phyloP scores from a whole-genome alignment of 352 stramenopile species.

The Phytophthora melonis region DNA sequence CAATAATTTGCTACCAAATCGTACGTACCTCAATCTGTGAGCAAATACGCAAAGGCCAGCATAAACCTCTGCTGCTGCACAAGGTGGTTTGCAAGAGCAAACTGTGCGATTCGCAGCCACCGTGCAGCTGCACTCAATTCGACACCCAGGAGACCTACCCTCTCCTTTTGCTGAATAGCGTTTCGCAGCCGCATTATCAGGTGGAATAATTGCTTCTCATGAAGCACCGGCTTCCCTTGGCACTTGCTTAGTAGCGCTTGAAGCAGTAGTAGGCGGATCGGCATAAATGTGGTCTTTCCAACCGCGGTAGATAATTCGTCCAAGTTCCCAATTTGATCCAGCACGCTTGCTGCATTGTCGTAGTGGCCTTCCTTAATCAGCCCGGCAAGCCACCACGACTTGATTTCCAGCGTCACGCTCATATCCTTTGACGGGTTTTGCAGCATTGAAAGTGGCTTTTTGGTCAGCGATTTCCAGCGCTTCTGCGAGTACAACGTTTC shows the following conservation, averaged over 20 bases:
- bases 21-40: constrained; percentile 69
- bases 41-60: constrained; percentile 67
- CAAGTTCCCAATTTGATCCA: constrained; percentile 81
- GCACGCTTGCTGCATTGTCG: constrained; percentile 74
- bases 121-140: constrained; percentile 35
- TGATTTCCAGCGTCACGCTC: constrained; percentile 67
- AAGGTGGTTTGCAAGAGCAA: constrained; percentile 75
- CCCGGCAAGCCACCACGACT: constrained; percentile 84
- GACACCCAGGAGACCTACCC: constrained; percentile 43
- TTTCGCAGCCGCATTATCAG: constrained; percentile 51
- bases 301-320: constrained; percentile 41
- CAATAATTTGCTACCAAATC: neutral
- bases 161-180: constrained; percentile 41
- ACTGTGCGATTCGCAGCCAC: constrained; percentile 73
- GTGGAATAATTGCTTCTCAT: constrained; percentile 78
- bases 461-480: constrained; percentile 78
- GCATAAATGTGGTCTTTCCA: constrained; percentile 50
- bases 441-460: constrained; percentile 79
- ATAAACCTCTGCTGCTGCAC: constrained; percentile 79
- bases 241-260: constrained; percentile 78
- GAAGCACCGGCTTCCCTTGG: constrained; percentile 58
- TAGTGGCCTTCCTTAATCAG: constrained; percentile 85
- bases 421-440: constrained; percentile 62
- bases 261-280: constrained; percentile 68
- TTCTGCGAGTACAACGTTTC: constrained; percentile 72